Evolutionary conservation across 805 yeast species (phyloP).

Genomic region (Tetrapisispora phaffii): DNA sequence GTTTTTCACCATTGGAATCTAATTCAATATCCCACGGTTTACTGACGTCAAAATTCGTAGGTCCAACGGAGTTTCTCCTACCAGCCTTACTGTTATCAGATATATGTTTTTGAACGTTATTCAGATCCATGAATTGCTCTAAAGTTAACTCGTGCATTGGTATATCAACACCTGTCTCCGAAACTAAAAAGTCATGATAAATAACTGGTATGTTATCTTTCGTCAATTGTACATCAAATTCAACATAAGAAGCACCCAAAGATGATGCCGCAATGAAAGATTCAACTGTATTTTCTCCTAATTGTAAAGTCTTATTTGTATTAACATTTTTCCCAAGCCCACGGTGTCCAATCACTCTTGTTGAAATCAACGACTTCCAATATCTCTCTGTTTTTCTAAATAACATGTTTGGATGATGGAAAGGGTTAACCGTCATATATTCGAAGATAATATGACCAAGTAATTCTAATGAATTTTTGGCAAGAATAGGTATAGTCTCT

Average conservation of each 20-base stretch:
- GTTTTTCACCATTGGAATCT: neutral
- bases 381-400: constrained; percentile 46
- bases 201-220: constrained; percentile 87
- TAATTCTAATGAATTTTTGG: constrained; percentile 57
- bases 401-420: constrained; percentile 29
- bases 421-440: constrained; percentile 59
- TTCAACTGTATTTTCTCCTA: constrained; percentile 93
- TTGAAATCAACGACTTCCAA: constrained; percentile 83
- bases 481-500: constrained; percentile 68
- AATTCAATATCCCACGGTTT: neutral
- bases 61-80: constrained; percentile 25
- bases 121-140: constrained; percentile 70
- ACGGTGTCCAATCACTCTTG: constrained; percentile 91
- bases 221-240: constrained; percentile 91
- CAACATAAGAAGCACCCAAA: constrained; percentile 91
- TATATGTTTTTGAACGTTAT: constrained; percentile 22
- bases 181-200: constrained; percentile 88
- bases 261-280: constrained; percentile 94
- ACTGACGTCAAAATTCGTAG: constrained; percentile 12
- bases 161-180: constrained; percentile 90
- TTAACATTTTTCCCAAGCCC: constrained; percentile 84
- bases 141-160: constrained; percentile 89
- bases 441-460: constrained; percentile 75
- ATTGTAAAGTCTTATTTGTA: constrained; percentile 65
- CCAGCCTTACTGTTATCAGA: constrained; percentile 2